Conservation (phyloP, 352 stramenopile genomes). For the Phytophthora macrochlamydospora region DNA sequence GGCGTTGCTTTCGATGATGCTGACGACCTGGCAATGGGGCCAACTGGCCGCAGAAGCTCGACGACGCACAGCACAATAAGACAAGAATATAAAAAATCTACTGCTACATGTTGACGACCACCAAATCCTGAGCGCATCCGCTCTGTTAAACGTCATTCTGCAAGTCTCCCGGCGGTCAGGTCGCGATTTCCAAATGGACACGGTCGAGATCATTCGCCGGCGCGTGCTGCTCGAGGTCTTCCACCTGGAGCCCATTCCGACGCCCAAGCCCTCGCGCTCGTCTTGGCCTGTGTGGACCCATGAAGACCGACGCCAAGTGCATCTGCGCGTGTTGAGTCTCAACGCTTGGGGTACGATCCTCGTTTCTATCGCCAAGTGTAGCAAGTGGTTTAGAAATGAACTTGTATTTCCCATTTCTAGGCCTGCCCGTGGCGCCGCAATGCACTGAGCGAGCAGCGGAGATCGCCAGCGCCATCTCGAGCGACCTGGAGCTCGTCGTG, state of each 20-base stretch:
- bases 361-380: background rate
- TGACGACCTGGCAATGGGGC: constrained; percentile 35
- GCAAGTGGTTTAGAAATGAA: constrained; percentile 13
- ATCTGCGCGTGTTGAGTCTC: constrained; percentile 71
- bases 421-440: constrained; percentile 69
- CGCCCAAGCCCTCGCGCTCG: constrained; percentile 44
- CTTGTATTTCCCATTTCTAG: constrained; percentile 24
- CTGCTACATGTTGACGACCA: background rate
- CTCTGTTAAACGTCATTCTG: background rate
- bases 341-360: constrained; percentile 70
- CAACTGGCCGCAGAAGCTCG: constrained; percentile 17
- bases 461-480: constrained; percentile 72
- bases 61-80: background rate
- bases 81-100: background rate
- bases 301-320: constrained; percentile 27
- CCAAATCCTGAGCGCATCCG: background rate
- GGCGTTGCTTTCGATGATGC: constrained; percentile 29
- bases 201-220: constrained; percentile 48
- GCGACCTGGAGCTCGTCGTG: constrained; percentile 78
- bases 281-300: constrained; percentile 36
- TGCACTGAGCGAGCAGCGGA: constrained; percentile 66
- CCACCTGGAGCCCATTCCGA: constrained; percentile 55
- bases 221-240: constrained; percentile 66
- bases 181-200: constrained; percentile 12
- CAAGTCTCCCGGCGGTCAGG: background rate